Evolutionary conservation across 2,329 filamentous ascomycete genomes (phyloP).

Genomic region (Ceratocystis cacaofunesta): DNA sequence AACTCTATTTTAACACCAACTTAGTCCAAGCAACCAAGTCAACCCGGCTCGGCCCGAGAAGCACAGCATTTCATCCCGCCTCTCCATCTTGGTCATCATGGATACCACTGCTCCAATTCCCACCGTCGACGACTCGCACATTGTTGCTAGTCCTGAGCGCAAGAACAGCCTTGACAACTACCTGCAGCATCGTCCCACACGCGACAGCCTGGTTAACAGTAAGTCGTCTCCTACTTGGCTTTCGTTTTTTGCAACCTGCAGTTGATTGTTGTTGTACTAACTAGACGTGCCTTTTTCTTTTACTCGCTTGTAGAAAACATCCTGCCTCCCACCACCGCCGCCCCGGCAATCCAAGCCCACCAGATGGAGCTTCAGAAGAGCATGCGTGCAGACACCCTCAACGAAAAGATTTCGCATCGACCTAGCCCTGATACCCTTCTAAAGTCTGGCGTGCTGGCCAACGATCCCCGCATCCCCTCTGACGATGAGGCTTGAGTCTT

Average conservation of each 20-base stretch:
- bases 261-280: background rate
- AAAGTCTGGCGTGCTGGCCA: slow-evolving; percentile 62
- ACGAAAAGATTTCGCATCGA: slow-evolving; percentile 69
- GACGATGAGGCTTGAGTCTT: slow-evolving; percentile 17
- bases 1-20: background rate
- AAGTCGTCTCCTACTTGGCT: background rate
- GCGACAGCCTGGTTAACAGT: slow-evolving; percentile 57
- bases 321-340: slow-evolving; percentile 61
- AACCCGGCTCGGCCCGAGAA: background rate
- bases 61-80: background rate
- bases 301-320: slow-evolving; percentile 53
- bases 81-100: background rate
- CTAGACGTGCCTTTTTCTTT: background rate
- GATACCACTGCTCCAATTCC: background rate
- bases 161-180: slow-evolving; percentile 61
- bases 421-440: slow-evolving; percentile 64
- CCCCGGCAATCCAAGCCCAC: slow-evolving; percentile 63
- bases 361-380: slow-evolving; percentile 75
- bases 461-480: slow-evolving; percentile 45
- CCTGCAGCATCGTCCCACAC: slow-evolving; percentile 56
- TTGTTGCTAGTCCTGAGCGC: slow-evolving; percentile 38
- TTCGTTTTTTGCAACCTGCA: background rate
- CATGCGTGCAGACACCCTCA: slow-evolving; percentile 75
- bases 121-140: slow-evolving; percentile 40
- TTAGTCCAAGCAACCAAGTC: background rate